phyloP scores from a whole-genome alignment of 495 filamentous ascomycete species.

The Ascodesmis nigricans region DNA sequence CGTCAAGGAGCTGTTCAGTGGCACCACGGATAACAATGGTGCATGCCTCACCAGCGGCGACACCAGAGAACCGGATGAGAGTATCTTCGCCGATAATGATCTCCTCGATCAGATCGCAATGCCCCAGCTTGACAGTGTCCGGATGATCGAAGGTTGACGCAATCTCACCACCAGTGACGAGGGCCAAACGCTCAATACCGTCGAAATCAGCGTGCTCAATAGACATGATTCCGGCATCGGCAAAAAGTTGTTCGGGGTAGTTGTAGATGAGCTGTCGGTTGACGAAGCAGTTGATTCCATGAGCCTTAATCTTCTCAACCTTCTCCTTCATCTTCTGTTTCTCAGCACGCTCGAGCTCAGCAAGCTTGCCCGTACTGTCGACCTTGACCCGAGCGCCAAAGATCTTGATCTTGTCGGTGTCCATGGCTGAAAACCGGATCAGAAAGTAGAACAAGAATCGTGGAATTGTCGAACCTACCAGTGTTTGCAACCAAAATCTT shows the following conservation, averaged over 20 bases:
- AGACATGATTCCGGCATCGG: constrained; percentile 89
- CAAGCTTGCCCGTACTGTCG: constrained; percentile 81
- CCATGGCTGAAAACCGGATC: constrained; percentile 43
- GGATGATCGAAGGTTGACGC: constrained; percentile 95
- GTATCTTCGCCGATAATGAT: constrained; percentile 96
- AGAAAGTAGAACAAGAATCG: background rate
- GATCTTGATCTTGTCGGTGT: constrained; percentile 99
- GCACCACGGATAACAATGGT: constrained; percentile 92
- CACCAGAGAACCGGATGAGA: constrained; percentile 89
- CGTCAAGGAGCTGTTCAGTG: constrained; percentile 88
- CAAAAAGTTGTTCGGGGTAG: constrained; percentile 97
- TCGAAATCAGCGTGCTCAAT: constrained; percentile 99
- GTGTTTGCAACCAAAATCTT: constrained; percentile 97
- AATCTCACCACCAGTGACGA: constrained; percentile 94
- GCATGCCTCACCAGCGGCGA: constrained; percentile 82
- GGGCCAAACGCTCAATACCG: constrained; percentile 79
- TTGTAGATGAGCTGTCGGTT: constrained; percentile 99
- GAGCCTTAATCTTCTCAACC: constrained; percentile 94
- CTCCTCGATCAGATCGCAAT: constrained; percentile 91
- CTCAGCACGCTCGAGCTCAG: constrained; percentile 92
- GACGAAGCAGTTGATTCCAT: constrained; percentile 99
- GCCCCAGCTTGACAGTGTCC: constrained; percentile 83
- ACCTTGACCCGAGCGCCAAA: constrained; percentile 93
- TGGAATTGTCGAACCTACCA: constrained; percentile 8
- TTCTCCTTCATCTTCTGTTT: constrained; percentile 98